Conservation (phyloP, 2,329 filamentous ascomycete species). For the Fonsecaea monophora region DNA sequence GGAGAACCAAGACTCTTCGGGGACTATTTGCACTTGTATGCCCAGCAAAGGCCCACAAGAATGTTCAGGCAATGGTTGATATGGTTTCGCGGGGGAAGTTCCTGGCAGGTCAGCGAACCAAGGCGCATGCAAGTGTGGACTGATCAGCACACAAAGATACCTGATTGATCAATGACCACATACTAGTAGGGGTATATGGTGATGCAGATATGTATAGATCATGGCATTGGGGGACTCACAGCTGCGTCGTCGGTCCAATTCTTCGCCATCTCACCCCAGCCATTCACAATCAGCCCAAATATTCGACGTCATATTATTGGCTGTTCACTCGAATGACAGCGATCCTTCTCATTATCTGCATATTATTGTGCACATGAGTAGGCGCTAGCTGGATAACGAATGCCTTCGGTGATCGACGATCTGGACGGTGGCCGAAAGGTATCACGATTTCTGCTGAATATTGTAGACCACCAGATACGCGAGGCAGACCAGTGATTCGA, state of each 20-base stretch:
- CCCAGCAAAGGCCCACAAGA: neutral
- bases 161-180: neutral
- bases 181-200: neutral
- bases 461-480: neutral
- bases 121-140: neutral
- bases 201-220: neutral
- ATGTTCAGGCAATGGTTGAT: neutral
- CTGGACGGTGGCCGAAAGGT: neutral
- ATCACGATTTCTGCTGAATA: neutral
- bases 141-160: neutral
- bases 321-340: neutral
- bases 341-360: neutral
- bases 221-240: neutral
- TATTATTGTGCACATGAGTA: neutral
- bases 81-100: neutral
- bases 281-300: neutral
- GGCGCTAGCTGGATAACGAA: neutral
- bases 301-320: neutral
- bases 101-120: neutral
- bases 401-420: neutral
- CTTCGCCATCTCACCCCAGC: neutral
- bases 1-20: neutral
- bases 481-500: neutral
- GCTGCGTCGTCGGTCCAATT: neutral
- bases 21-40: neutral